These are phyloP conservation scores for Umbellularia californica DNA, from an alignment of 164 flowering plant genomes.

Conservation along the genomic window DNA sequence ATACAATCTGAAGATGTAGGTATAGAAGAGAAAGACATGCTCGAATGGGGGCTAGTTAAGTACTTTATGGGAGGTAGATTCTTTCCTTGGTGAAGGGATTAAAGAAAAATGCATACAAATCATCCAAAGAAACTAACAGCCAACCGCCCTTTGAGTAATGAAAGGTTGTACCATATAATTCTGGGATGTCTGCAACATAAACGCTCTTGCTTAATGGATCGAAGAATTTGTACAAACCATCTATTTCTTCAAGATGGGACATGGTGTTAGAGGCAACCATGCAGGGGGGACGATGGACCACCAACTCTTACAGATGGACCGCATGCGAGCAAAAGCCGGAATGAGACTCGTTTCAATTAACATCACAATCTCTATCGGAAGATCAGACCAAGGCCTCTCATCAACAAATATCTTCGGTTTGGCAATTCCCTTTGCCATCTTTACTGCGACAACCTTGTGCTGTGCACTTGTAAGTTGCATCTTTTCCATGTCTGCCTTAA, in stretches of 20 bases:
- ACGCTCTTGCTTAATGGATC: not conserved
- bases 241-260: not conserved
- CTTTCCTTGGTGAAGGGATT: constrained; percentile 2
- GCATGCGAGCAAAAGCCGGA: too few relatives aligned
- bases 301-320: too few relatives aligned
- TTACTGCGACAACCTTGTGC: too few relatives aligned
- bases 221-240: not conserved
- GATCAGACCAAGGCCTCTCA: too few relatives aligned
- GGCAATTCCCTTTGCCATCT: too few relatives aligned
- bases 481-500: too few relatives aligned
- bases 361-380: too few relatives aligned
- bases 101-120: not conserved
- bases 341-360: too few relatives aligned
- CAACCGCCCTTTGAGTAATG: constrained; percentile 3
- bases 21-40: not conserved
- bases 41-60: not conserved
- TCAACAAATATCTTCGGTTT: too few relatives aligned
- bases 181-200: not conserved
- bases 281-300: too few relatives aligned
- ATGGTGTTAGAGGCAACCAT: not conserved
- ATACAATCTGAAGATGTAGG: constrained; percentile 1
- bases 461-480: too few relatives aligned
- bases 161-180: not conserved
- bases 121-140: constrained; percentile 3
- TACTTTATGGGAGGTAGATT: too few relatives aligned